Base-by-base conservation (phyloP, 2,329 filamentous ascomycete genomes). In the Hypoxylon sp. region DNA sequence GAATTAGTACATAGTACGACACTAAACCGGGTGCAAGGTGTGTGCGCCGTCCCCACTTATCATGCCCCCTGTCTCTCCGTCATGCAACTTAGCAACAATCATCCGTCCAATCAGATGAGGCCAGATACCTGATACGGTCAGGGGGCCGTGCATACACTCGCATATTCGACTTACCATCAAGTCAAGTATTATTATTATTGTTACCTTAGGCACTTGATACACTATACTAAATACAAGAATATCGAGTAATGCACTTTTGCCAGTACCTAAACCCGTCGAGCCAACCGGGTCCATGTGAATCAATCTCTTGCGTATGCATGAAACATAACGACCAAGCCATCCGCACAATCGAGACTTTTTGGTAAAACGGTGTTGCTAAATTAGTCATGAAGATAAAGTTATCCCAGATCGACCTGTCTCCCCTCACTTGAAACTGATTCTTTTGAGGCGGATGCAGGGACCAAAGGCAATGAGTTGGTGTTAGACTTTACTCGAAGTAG, bases 51-150 rank as follows among this genome's bases (percentile, higher is more conserved):
- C 47, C 51, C 63, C 66, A 64, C 63, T 60, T 58, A 65, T 52
- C 51, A 50, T n/a, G 4, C 30, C 52, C 66, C 66, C 57, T 69
- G 67, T 67, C 56, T 62, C 67, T 67, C 63, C 60, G 52, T 67
- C 60, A 69, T 69, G 67, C 67, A 67, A 69, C 67, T 69, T 69
- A 63, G 67, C 67, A 69, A 67, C 53, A 69, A 64, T 67, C 63
- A 67, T 66, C 63, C 66, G 48, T 60, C 63, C 63, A 67, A 69
- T 69, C 52, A 55, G 56, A 67, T 27, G 52, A 25, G 50, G 37
- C 34, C 43, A 56, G 25, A 50, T 61, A 64, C 63, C 57, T 57
- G 54, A 69, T 69, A 56, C 50, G 61, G 63, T 63, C 61, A 64
- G 64, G 60, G 58, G 29, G 48, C 37, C 39, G 56, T 55, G 58